Base-by-base conservation (phyloP, 805 yeast species). In the Lipomyces mesembrius region DNA sequence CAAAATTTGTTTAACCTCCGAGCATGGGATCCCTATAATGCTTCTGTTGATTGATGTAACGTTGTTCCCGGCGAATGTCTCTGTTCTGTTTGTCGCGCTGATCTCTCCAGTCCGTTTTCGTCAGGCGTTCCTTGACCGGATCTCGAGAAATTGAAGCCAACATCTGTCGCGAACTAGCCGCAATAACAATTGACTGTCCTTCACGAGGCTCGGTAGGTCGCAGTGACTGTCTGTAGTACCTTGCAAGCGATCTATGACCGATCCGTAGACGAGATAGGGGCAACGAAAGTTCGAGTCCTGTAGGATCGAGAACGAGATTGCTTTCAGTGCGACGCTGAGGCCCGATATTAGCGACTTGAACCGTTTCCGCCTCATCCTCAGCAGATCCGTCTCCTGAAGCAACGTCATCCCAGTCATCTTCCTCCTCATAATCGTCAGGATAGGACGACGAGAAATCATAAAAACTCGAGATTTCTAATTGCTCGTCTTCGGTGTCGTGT, bases 391-490 rank as follows among this genome's bases (percentile, higher is more conserved):
- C 83, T 5, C 72, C 84, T 5, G 71, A 77, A 9, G 70, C 73
- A 2, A 75, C 79, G n/a, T 75, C 83, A 12, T 77, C 83, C 65
- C 81, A 76, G 27, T 75, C 78, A 11, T 74, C 79, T 2, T 70
- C 78, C 29, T 70, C 79, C 20, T 68, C 77, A 1, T 71, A 75
- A 11, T 62, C 73, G 2, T 74, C 79, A 17, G 77, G 82, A 73
- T 87, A 87, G 1, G 92, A 82, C 0, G 91, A 83, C 2, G 88
- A 81, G 79, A 91, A 93, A 76, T 94, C 97, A 76, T 95, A 95
- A 75, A 89, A 95, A 53, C 87, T 88, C 0, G 92, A 84, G 56
- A 94, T 83, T 74, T 88, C 89, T 59, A 87, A 83, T 74, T 87
- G 87, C 74, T 95, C 96, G 65, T 88, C 88, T 62, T 86, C 88